Evolutionary conservation across 2,329 filamentous ascomycete species (phyloP).

Genomic region (Blastomyces gilchristii): DNA sequence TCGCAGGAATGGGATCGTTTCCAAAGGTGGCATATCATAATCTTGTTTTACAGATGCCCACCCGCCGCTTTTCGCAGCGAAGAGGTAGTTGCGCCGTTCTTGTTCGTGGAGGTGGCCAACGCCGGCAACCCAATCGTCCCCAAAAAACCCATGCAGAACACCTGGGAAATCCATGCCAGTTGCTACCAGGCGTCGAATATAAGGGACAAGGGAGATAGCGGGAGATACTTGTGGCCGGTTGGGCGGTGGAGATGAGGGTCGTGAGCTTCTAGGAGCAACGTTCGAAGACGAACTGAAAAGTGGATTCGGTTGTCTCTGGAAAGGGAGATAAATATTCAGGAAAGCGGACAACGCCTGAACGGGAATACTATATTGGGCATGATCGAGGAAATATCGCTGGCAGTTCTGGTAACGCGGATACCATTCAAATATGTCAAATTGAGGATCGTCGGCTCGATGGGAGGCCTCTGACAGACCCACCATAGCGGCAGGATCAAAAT

Average conservation of each 20-base stretch:
- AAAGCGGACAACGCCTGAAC: constrained; percentile 85
- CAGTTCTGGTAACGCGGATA: constrained; percentile 84
- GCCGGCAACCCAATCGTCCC: constrained; percentile 78
- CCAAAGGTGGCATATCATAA: constrained; percentile 77
- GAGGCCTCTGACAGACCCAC: constrained; percentile 29
- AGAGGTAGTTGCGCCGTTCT: constrained; percentile 88
- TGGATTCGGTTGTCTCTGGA: constrained; percentile 54
- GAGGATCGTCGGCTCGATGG: constrained; percentile 32
- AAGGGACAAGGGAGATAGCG: constrained; percentile 66
- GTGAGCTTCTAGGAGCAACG: constrained; percentile 17
- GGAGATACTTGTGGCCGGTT: constrained; percentile 20
- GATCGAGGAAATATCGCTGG: constrained; percentile 80
- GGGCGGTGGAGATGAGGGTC: not conserved
- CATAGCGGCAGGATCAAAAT: constrained; percentile 31
- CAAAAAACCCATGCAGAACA: constrained; percentile 91
- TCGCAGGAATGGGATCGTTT: constrained; percentile 77
- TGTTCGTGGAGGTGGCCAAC: constrained; percentile 75
- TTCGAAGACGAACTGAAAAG: constrained; percentile 32
- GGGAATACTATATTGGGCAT: constrained; percentile 70
- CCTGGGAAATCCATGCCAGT: constrained; percentile 82
- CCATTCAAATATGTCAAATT: constrained; percentile 72
- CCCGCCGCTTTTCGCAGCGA: constrained; percentile 82
- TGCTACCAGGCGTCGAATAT: constrained; percentile 78
- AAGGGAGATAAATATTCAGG: constrained; percentile 84
- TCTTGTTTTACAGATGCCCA: constrained; percentile 83